phyloP scores from a whole-genome alignment of 805 yeast species.

The Helenozyma baotianmanensis region DNA sequence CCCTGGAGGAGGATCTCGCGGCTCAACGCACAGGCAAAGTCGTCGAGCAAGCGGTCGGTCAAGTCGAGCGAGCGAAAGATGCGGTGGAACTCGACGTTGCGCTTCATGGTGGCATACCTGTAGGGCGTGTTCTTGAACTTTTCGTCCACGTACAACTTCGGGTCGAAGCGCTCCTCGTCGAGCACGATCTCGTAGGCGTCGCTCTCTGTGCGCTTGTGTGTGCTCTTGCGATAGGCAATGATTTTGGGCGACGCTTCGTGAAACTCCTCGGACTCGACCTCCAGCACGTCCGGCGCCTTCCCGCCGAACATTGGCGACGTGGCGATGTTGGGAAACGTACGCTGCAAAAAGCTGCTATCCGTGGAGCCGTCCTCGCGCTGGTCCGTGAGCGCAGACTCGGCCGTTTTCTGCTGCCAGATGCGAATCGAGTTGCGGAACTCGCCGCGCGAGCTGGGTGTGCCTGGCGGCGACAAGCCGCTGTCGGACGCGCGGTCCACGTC shows the following conservation, averaged over 20 bases:
- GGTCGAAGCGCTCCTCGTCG: slow-evolving; percentile 25
- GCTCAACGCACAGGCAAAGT: slow-evolving; percentile 85
- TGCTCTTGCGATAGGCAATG: slow-evolving; percentile 35
- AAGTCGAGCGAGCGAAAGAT: slow-evolving; percentile 63
- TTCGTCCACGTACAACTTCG: slow-evolving; percentile 53
- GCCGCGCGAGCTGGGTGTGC: slow-evolving; percentile 8
- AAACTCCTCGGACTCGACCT: too few species aligned
- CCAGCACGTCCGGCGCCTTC: slow-evolving; percentile 2
- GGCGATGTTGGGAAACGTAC: slow-evolving; percentile 2
- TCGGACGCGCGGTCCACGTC: slow-evolving; percentile 1
- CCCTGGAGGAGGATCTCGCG: slow-evolving; percentile 88
- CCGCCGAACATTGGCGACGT: slow-evolving; percentile 4
- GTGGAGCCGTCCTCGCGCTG: background rate
- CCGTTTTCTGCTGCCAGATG: slow-evolving; percentile 14
- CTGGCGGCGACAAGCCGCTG: slow-evolving; percentile 6
- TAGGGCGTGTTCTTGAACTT: slow-evolving; percentile 53
- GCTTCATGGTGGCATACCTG: slow-evolving; percentile 53
- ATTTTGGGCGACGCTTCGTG: slow-evolving; percentile 30
- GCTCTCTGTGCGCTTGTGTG: slow-evolving; percentile 30
- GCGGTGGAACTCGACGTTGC: slow-evolving; percentile 69
- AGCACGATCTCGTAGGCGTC: slow-evolving; percentile 5
- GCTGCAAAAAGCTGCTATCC: slow-evolving; percentile 1
- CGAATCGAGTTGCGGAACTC: slow-evolving; percentile 13
- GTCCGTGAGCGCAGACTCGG: slow-evolving; percentile 2
- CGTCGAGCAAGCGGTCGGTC: slow-evolving; percentile 75